These are phyloP conservation scores for Platismatia glauca DNA, from an alignment of 495 filamentous ascomycete genomes.

Conservation along the genomic window DNA sequence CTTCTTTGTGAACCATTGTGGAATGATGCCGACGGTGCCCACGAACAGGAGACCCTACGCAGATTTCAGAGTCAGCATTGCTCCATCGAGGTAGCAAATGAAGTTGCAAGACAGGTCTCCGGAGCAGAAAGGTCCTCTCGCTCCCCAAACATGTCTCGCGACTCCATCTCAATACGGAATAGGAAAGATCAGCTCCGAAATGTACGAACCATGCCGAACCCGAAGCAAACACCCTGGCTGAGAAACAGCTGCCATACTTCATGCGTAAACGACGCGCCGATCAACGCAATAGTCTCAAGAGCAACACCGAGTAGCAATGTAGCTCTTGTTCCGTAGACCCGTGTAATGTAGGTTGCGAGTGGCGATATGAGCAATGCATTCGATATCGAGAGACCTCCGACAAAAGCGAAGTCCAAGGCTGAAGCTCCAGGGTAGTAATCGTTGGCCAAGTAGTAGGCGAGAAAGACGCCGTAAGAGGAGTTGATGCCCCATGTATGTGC, in stretches of 20 bases:
- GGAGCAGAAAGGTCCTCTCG: no score
- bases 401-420: slow-evolving; percentile 53
- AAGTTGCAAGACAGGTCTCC: no score
- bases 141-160: no score
- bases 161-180: no score
- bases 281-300: slow-evolving; percentile 45
- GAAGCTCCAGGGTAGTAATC: slow-evolving; percentile 45
- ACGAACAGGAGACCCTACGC: slow-evolving; percentile 55
- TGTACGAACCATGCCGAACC: slow-evolving; percentile 43
- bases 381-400: slow-evolving; percentile 59
- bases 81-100: no score
- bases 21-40: slow-evolving; percentile 47
- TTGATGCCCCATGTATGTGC: slow-evolving; percentile 55
- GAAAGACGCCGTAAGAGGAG: slow-evolving; percentile 50
- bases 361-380: slow-evolving; percentile 51
- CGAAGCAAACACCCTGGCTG: slow-evolving; percentile 62
- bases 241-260: slow-evolving; percentile 62
- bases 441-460: slow-evolving; percentile 55
- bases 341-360: slow-evolving; percentile 44
- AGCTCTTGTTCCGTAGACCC: slow-evolving; percentile 40
- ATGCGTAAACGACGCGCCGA: slow-evolving; percentile 54
- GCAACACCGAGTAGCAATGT: slow-evolving; percentile 47
- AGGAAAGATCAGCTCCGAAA: no score
- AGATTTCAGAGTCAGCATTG: no score
- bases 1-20: slow-evolving; percentile 64